These are phyloP conservation scores for Populus nigra DNA, from an alignment of 345 rosid genomes.

Conservation along the genomic window DNA sequence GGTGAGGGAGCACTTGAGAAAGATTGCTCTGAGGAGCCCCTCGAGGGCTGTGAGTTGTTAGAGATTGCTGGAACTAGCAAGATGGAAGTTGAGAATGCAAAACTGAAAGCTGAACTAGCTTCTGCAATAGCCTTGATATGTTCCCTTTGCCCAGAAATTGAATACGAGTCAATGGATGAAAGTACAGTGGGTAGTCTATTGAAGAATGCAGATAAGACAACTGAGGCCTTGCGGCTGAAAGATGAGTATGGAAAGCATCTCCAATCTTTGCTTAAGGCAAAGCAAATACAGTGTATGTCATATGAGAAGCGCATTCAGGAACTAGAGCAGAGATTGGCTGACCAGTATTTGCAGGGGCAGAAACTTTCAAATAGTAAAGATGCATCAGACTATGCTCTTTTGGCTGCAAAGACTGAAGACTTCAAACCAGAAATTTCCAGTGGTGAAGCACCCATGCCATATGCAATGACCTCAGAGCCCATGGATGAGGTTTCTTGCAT, in stretches of 20 bases:
- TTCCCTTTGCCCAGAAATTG: conserved; percentile 58
- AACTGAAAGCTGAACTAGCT: conserved; percentile 96
- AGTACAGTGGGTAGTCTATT: conserved; percentile 48
- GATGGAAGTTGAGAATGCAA: conserved; percentile 96
- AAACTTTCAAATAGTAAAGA: conserved; percentile 49
- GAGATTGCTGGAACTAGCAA: conserved; percentile 96
- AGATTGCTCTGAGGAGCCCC: conserved; percentile 50
- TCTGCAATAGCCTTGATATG: conserved; percentile 78
- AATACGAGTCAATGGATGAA: conserved; percentile 66
- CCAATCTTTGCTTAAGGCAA: conserved; percentile 66
- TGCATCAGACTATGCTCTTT: conserved; percentile 39
- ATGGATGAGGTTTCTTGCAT: conserved; percentile 97
- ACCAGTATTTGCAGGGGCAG: conserved; percentile 61
- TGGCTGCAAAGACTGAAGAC: conserved; percentile 36
- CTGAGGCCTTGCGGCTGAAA: conserved; percentile 81
- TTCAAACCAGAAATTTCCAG: conserved; percentile 45
- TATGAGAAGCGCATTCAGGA: conserved; percentile 95
- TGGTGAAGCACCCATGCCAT: conserved; percentile 45
- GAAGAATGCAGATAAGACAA: conserved; percentile 77
- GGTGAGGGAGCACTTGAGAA: conserved; percentile 40
- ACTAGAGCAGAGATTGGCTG: conserved; percentile 78
- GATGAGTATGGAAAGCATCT: conserved; percentile 77
- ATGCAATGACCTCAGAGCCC: conserved; percentile 60
- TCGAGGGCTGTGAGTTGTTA: conserved; percentile 60
- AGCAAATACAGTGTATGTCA: conserved; percentile 69